These are phyloP conservation scores for Suhomyces terraborum DNA, from an alignment of 1,139 yeast genomes.

Conservation along the genomic window DNA sequence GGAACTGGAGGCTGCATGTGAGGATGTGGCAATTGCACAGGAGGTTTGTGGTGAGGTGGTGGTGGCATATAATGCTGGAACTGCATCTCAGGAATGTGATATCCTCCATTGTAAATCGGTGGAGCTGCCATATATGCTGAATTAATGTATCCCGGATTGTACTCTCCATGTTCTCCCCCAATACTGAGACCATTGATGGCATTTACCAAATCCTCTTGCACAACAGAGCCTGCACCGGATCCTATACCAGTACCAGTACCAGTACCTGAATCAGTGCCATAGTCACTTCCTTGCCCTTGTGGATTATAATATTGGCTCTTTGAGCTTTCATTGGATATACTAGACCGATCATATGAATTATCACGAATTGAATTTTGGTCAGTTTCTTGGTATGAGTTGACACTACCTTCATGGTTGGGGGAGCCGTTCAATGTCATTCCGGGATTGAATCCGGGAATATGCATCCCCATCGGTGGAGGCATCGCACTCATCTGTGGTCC, in stretches of 20 bases:
- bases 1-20: neutral
- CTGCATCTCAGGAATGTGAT: slow-evolving; percentile 16
- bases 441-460: slow-evolving; percentile 7
- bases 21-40: neutral
- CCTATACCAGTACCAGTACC: neutral
- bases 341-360: neutral
- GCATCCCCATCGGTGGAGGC: slow-evolving; percentile 15
- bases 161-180: slow-evolving; percentile 10
- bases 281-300: neutral
- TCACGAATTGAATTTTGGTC: neutral
- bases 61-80: slow-evolving; percentile 14
- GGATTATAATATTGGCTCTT: neutral
- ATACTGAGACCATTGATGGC: slow-evolving; percentile 15
- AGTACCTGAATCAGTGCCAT: neutral
- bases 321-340: neutral
- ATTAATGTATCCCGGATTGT: slow-evolving; percentile 10
- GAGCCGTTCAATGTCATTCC: neutral
- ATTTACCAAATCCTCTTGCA: slow-evolving; percentile 13
- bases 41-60: slow-evolving; percentile 8
- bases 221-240: slow-evolving; percentile 7
- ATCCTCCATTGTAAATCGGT: slow-evolving; percentile 14
- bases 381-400: neutral
- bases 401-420: neutral
- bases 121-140: slow-evolving; percentile 15
- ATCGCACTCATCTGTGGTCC: slow-evolving; percentile 12